Conservation (phyloP, 2,329 filamentous ascomycete species). For the Tricladium varicosporioides region DNA sequence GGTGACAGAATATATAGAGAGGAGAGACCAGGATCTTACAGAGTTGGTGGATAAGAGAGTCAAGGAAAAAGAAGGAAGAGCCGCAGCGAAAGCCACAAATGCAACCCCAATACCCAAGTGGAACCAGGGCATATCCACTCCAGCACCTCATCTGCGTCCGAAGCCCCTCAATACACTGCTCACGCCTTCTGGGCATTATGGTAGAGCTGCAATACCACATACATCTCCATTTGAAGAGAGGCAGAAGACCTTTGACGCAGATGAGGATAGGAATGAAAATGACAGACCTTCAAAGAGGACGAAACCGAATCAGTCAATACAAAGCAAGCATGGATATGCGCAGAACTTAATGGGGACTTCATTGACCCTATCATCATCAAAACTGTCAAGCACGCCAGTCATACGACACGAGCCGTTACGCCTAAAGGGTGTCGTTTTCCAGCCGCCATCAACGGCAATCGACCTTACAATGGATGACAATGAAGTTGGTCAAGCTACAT, state of each 20-base stretch:
- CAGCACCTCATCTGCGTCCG: conserved; percentile 49
- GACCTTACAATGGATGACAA: conserved; percentile 29
- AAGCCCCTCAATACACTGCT: conserved; percentile 63
- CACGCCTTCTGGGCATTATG: conserved; percentile 60
- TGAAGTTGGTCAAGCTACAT: neutral
- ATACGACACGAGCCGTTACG: conserved; percentile 28
- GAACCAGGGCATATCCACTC: conserved; percentile 21
- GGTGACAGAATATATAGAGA: conserved; percentile 72
- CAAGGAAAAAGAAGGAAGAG: conserved; percentile 52
- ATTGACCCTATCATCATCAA: conserved; percentile 41
- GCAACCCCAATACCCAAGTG: conserved; percentile 26
- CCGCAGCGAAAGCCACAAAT: conserved; percentile 35
- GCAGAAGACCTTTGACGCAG: conserved; percentile 32
- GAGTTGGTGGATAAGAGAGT: conserved; percentile 69
- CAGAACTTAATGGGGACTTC: conserved; percentile 49
- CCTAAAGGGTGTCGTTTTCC: neutral
- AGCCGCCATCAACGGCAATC: conserved; percentile 15
- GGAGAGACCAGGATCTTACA: conserved; percentile 73
- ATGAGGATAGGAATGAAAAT: conserved; percentile 15
- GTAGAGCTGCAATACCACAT: conserved; percentile 54
- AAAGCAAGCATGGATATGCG: conserved; percentile 49
- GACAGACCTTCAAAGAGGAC: conserved; percentile 42
- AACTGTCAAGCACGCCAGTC: conserved; percentile 23
- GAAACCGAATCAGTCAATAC: conserved; percentile 38
- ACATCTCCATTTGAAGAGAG: conserved; percentile 66